Base-by-base conservation (phyloP, 2,329 filamentous ascomycete genomes). In the Alternaria gaisen region DNA sequence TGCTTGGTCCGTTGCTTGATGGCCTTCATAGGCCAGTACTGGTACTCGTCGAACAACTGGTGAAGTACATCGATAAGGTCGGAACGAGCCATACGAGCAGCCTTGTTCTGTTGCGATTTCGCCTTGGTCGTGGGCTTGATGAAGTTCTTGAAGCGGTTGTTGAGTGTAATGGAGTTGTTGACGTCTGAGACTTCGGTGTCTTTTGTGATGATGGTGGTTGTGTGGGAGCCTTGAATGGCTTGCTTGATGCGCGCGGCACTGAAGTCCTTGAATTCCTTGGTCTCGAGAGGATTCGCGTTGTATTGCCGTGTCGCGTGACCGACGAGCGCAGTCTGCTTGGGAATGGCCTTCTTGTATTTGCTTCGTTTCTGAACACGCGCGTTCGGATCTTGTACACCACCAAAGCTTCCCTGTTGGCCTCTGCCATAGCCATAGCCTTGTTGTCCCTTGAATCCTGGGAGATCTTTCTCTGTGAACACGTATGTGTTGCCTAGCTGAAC, bases 21-120 rank as follows among this genome's bases (percentile, higher is more conserved):
- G 5, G 91, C 88, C 74, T 92, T 94, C 84, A 98, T 91, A n/a
- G 91, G 89, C 94, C 94, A 99, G 80, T 95, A 98, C 71, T 90
- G 89, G 84, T 91, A 97, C 72, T 91, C 84, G 58, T 90, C 87
- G 87, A 97, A 99, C 75, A 90, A 91, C 50, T 86, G 82, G 83
- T 94, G 93, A 63, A 99, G 89, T 66, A 88, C 86, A 80, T 97
- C 94, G 80, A 97, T 82, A 64, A 99, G 88, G 72, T 95, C 91
- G 83, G 93, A 90, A 79, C 94, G 89, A 44, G 93, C 90, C 80
- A 98, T 94, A 80, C 95, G 94, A 34, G 92, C 91, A 28, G 92
- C 90, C 83, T 98, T 97, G 80, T 92, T 90, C 55, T 69, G 65
- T 52, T 77, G 73, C 24, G 70, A 58, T 62, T 72, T 76, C 2